A percentile compares a stretch with the other conserved stretches of the same genome.
phyloP scores from a whole-genome alignment of 2,329 filamentous ascomycete species.

The Fusarium praegraminearum region DNA sequence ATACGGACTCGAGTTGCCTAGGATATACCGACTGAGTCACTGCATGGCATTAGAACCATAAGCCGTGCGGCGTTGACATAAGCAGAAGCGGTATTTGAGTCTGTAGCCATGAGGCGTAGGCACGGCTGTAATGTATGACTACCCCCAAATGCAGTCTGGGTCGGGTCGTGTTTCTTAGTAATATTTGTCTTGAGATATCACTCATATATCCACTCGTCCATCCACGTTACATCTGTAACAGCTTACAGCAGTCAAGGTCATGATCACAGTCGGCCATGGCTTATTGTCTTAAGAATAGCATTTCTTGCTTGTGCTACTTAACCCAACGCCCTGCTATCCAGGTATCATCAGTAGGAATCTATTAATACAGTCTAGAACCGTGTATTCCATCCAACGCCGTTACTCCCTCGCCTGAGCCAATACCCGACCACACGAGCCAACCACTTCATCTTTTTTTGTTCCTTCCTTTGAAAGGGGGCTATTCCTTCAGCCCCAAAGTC shows the following conservation, averaged over 20 bases:
- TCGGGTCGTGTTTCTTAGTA: neutral
- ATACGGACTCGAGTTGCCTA: neutral
- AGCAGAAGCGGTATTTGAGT: neutral
- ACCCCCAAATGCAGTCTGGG: constrained; percentile 11
- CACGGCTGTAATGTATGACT: neutral
- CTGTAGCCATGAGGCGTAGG: constrained; percentile 2
- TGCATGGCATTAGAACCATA: neutral
- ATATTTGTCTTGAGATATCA: neutral
- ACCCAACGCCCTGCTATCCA: constrained; percentile 36
- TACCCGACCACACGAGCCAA: constrained; percentile 1
- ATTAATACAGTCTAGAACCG: constrained; percentile 33
- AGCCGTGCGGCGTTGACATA: constrained; percentile 1
- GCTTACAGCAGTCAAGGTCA: neutral
- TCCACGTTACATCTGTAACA: neutral
- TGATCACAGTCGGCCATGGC: neutral
- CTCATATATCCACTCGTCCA: neutral
- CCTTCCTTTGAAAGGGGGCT: neutral
- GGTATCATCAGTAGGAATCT: constrained; percentile 40
- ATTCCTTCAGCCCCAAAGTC: constrained; percentile 5
- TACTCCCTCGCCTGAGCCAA: constrained; percentile 4
- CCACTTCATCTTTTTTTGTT: neutral
- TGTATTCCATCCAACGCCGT: constrained; percentile 26
- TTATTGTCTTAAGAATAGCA: neutral
- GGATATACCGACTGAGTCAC: neutral
- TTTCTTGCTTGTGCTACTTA: constrained; percentile 18